Base-by-base conservation (phyloP, 2,329 filamentous ascomycete genomes). In the Apiospora phragmitis region DNA sequence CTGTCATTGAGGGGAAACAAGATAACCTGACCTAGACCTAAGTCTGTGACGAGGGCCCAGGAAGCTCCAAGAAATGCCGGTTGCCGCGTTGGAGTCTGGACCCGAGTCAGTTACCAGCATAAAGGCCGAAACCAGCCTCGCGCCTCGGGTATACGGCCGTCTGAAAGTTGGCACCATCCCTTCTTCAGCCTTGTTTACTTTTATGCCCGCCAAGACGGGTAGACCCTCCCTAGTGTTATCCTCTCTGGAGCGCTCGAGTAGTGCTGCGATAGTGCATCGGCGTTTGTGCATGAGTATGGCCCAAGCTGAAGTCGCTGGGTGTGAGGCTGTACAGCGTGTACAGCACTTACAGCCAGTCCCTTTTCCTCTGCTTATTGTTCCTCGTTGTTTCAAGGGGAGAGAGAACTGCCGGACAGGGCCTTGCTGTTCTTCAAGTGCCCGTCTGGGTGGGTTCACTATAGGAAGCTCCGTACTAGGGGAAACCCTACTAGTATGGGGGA, bases 401-500 rank as follows among this genome's bases (percentile, higher is more conserved):
- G 51, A 59, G 9, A 32, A 59, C 26, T 59, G 51, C 51, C 51
- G 29, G 51, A 21, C 26, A 21, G 16, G 26, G 51, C 26, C 49
- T 59, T 18, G 51, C 51, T 55, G 49, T 55, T 55, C 12, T 9
- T 32, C 14, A 29, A 32, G 26, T 55, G 49, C 49, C 49, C 26
- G 16, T 32, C 49, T 55, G 49, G 26, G 49, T 32, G 49, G 49
- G 26, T 32, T 59, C 51, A 59, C 35, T 59, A 59, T 35, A 59
- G 26, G 51, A 59, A 59, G 51, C 51, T 59, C 51, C 29, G 51
- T 59, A n/a, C 51, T 35, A 59, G 51, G 49, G 51, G n/a, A 59
- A 59, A 29, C 51, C 29, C n/a, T n/a, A n/a, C n/a, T 59, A 59
- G 51, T 59, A 2, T 3, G 26, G 49, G 49, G 26, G n/a, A 11